Base-by-base conservation (phyloP, 2,329 filamentous ascomycete genomes). In the Metarhizium brunneum region DNA sequence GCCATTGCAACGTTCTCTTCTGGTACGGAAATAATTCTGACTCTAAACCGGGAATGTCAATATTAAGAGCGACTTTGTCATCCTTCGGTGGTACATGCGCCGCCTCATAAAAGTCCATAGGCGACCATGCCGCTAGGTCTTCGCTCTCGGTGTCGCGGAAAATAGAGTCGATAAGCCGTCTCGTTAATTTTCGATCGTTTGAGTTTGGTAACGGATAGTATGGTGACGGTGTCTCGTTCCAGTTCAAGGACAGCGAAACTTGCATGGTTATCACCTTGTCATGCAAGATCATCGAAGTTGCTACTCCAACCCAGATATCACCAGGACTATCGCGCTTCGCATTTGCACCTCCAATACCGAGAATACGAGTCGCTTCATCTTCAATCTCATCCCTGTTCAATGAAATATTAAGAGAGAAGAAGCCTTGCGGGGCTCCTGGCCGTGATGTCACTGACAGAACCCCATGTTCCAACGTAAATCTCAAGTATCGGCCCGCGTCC, bases 1-100 rank as follows among this genome's bases (percentile, higher is more conserved):
- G 73, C 88, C 88, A 92, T 50, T 83, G 76, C 2, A 91, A 74
- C 2, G 86, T 81, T 57, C 86, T 75, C 55, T 82, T 81, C 67
- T 92, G 88, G 57, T 90, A 92, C 0, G 86, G 87, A 64, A 84
- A 91, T 0, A 91, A 70, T 0, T 70, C 72, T 1, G 82, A 76
- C 48, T 71, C 71, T 52, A 78, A 72, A 30, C 68, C 70, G 0
- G 74, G 69, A 6, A 82, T 66, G 2, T 69, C 42, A 40, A 82
- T 71, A 0, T 69, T 66, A 2, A 66, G 62, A 0, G 75, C 56
- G 3, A 66, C 61, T 16, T 64, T 57, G 53, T 79, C 73, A 5
- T 71, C 63, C n/a, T 71, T 72, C 11, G 72, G 60, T 1, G 88
- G 84, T 2, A 85, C 77, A 63, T 84, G 79, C 1, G 87, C 84